Evolutionary conservation across 768 basidiomycete species (phyloP).

Genomic region (Leccinum sublutescens): DNA sequence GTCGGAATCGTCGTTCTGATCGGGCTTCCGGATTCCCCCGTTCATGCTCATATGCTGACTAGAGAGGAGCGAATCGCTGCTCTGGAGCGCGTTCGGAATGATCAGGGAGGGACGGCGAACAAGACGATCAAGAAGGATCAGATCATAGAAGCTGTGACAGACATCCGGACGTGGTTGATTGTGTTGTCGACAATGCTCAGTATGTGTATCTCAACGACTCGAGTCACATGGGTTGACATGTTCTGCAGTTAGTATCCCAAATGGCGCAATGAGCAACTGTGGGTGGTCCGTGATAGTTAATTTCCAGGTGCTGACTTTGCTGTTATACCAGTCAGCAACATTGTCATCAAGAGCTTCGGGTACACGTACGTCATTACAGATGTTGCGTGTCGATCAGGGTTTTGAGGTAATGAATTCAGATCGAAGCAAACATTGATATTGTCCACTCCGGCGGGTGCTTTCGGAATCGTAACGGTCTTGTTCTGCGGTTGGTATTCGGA

Average conservation of each 20-base stretch:
- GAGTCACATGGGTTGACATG: background rate
- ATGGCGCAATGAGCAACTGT: conserved; percentile 65
- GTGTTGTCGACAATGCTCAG: conserved; percentile 58
- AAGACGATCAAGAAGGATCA: conserved; percentile 59
- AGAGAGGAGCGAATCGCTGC: conserved; percentile 60
- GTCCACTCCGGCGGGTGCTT: conserved; percentile 52
- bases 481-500: conserved; percentile 67
- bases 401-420: conserved; percentile 27
- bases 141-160: conserved; percentile 52
- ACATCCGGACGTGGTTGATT: conserved; percentile 62
- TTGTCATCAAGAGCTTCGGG: conserved; percentile 62
- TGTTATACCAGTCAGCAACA: conserved; percentile 48
- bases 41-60: conserved; percentile 54
- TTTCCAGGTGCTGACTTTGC: background rate
- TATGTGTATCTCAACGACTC: conserved; percentile 27
- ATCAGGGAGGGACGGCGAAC: conserved; percentile 63
- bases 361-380: conserved; percentile 47
- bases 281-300: conserved; percentile 18
- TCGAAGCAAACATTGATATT: conserved; percentile 61
- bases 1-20: conserved; percentile 56
- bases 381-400: background rate
- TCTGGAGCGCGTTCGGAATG: conserved; percentile 64
- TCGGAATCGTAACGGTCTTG: conserved; percentile 48
- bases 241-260: conserved; percentile 58
- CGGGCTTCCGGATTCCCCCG: conserved; percentile 65